Conservation (phyloP, 2,329 filamentous ascomycete genomes). For the Talaromyces sp. region DNA sequence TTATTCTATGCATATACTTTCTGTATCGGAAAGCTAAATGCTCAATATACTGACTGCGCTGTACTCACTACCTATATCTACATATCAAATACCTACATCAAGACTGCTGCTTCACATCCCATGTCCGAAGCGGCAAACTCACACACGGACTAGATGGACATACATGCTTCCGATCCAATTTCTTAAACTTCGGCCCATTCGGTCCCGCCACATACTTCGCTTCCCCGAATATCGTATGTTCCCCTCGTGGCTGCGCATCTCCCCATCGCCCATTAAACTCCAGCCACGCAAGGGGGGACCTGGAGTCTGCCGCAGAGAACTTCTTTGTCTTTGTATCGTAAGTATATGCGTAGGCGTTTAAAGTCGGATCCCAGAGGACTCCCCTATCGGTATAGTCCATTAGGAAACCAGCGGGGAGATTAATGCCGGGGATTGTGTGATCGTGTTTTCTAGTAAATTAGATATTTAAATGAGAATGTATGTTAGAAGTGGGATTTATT, state of each 20-base stretch:
- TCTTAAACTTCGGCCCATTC: conserved; percentile 64
- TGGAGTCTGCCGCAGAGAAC: conserved; percentile 54
- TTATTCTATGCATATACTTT: no score
- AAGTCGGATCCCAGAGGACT: conserved; percentile 62
- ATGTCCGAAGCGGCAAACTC: conserved; percentile 41
- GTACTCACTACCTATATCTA: no score
- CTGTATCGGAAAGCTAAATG: no score
- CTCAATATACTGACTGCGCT: no score
- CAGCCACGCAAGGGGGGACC: conserved; percentile 58
- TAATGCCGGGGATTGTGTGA: conserved; percentile 64
- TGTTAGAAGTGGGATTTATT: not conserved
- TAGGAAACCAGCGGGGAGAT: conserved; percentile 57
- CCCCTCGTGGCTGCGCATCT: conserved; percentile 59
- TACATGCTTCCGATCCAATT: conserved; percentile 57
- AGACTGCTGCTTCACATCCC: conserved; percentile 8
- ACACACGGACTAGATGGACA: conserved; percentile 58
- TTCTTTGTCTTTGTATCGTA: conserved; percentile 47
- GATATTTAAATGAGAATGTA: not conserved
- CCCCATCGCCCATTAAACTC: conserved; percentile 64
- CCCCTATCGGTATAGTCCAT: conserved; percentile 60
- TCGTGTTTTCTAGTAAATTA: conserved; percentile 56
- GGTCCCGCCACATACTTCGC: conserved; percentile 62
- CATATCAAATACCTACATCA: no score
- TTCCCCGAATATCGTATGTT: conserved; percentile 56
- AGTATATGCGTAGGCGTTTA: conserved; percentile 59